A percentile compares a stretch with the other conserved stretches of the same genome.
These are phyloP conservation scores for Onygenales sp. DNA, from an alignment of 2,329 filamentous ascomycete species.

Conservation along the genomic window DNA sequence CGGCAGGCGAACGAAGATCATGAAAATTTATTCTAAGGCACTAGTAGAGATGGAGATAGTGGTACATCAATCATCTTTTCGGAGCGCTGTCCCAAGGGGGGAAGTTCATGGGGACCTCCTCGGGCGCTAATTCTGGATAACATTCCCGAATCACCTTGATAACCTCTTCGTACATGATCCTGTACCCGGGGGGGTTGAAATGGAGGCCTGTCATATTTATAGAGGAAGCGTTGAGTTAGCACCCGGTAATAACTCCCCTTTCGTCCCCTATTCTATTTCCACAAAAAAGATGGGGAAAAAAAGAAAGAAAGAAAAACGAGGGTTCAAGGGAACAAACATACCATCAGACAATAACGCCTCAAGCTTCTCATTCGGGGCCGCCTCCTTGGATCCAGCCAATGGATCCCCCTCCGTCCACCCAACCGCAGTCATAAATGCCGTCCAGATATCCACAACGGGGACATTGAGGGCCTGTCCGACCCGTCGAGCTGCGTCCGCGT, in stretches of 20 bases:
- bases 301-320: neutral
- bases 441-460: slow-evolving; percentile 69
- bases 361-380: slow-evolving; percentile 48
- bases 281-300: neutral
- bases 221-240: neutral
- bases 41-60: neutral
- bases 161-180: slow-evolving; percentile 45
- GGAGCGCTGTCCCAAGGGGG: slow-evolving; percentile 43
- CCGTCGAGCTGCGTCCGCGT: slow-evolving; percentile 55
- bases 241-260: neutral
- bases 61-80: slow-evolving; percentile 16
- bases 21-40: no score
- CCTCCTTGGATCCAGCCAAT: slow-evolving; percentile 48
- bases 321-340: slow-evolving; percentile 21
- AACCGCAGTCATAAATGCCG: slow-evolving; percentile 59
- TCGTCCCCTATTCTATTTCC: neutral
- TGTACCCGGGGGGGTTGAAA: slow-evolving; percentile 47
- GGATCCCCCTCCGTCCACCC: slow-evolving; percentile 43
- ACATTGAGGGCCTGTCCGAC: slow-evolving; percentile 48
- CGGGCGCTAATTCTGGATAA: slow-evolving; percentile 48
- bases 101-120: slow-evolving; percentile 42
- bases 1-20: no score
- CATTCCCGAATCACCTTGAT: slow-evolving; percentile 40
- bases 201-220: slow-evolving; percentile 41
- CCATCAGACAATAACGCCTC: slow-evolving; percentile 47